Base-by-base conservation (phyloP, 2,329 filamentous ascomycete species). In the Sclerotinia nivalis region DNA sequence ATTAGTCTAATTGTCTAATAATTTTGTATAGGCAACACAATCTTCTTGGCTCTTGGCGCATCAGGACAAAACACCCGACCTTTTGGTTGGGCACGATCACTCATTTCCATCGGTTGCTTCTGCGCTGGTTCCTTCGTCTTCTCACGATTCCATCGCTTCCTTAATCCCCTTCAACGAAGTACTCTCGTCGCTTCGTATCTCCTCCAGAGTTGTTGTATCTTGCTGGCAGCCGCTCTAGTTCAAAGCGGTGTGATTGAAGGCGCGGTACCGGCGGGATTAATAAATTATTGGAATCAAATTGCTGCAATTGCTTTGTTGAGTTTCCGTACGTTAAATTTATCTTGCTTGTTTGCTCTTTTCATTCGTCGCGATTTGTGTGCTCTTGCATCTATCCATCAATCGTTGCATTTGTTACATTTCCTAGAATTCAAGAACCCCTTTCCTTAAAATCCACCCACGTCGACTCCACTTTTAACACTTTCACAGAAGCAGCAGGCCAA, bases 41-140 rank as follows among this genome's bases (percentile, higher is more conserved):
- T 95, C 60, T 95, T 93, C 78, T 83, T 93, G 18, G 92, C 91
- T 18, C 85, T 94, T 1, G 92, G 92, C 5, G 82, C 93, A 28
- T 84, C 87, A 15, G 85, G 86, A 0, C 84, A 88, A 20, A 75
- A 77, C 54, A 81, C 83, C 61, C 68, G 70, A 47, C 82, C 82
- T 20, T 86, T 84, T 28, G 85, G 89, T 60, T 92, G 89, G 89
- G 84, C 91, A 76, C 91, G 92, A 73, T 91, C 91, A 0, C 84
- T 86, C 28, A 85, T 86, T 6, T 93, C 91, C 0, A 89, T 95
- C 28, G 80, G 81, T 28, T 88, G 83, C 73, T 95, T 95, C 81
- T 91, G 89, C 78, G 72, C 90, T 25, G 92, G 92, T 13, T 92
- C 89, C 0, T 87, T 92, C 76, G 82, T 86, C 78, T 94, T 94